Evolutionary conservation across 768 basidiomycete genomes (phyloP), one percentile per base, ranked within the genome.

Genomic region (Boletellus ananiceps): DNA sequence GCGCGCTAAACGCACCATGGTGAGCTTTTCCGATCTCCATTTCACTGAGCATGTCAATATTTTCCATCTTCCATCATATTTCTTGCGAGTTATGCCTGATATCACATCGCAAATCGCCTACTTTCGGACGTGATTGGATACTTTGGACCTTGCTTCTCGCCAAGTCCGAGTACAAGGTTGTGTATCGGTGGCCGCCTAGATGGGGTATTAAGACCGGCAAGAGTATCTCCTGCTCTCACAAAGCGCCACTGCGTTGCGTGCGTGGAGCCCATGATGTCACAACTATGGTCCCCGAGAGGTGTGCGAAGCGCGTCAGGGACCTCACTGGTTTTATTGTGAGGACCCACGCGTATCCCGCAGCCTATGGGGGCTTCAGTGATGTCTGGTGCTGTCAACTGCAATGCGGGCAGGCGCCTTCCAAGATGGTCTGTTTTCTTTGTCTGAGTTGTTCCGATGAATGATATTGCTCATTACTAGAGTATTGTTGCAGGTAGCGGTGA

Each of bases 281-380:
- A 25, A 8, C 13, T 8, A 36, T 4, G 7, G 5, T 46, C 27
- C 48, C 50, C 7, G 39, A 49, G 25, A 40, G 4, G 32, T 40
- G 45, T 13, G n/a, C 16, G 13, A 49, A 44, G 29, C 37, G 38
- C 25, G 35, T 46, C 51, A 19, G 3, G 27, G 8, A 34, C 44
- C 59, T 65, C 50, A 65, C 66, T 2, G 8, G 49, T 0, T 40
- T 25, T 23, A 39, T 65, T 41, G 27, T 16, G 44, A 63, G 12
- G 39, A 49, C 21, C 7, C 8, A 54, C 16, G 33, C 40, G 8
- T 59, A 65, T 47, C 66, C 66, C 27, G 50, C 27, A 0, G 66
- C 64, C 0, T 50, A 57, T 34, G 64, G 64, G 1, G 66, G 64
- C 19, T 66, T 68, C 51, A 68, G 64, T 15, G 64, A 65, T 3